Percentiles rank a stretch among this genome's conserved stretches.
Evolutionary conservation across 352 stramenopile genomes (phyloP).

Genomic region (Phytophthora nicotianae): DNA sequence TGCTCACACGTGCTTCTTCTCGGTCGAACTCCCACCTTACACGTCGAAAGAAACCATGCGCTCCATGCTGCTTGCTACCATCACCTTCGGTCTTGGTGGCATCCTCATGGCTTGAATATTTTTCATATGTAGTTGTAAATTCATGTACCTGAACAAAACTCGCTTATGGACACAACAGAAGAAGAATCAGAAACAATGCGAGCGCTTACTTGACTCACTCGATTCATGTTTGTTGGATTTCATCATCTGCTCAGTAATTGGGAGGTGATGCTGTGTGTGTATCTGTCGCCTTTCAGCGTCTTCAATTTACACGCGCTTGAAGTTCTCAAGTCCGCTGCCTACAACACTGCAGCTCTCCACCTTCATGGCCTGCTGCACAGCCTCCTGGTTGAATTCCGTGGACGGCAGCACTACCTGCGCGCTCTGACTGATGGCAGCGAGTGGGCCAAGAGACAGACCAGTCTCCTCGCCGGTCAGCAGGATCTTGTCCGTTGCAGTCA

Average conservation of each 20-base stretch:
- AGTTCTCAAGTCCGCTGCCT: constrained; percentile 73
- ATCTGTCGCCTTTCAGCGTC: constrained; percentile 12
- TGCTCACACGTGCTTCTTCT: constrained; percentile 97
- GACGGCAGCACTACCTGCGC: constrained; percentile 83
- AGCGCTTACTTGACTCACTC: constrained; percentile 36
- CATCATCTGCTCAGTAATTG: constrained; percentile 27
- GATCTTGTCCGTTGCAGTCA: constrained; percentile 85
- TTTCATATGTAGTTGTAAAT: constrained; percentile 3
- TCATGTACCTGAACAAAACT: constrained; percentile 1
- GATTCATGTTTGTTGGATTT: constrained; percentile 37
- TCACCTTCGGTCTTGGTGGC: constrained; percentile 93
- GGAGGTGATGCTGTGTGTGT: constrained; percentile 14
- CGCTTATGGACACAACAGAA: constrained; percentile 1
- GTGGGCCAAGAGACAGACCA: constrained; percentile 68
- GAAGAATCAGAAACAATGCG: constrained; percentile 14
- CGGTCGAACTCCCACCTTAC: constrained; percentile 94
- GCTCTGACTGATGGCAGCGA: constrained; percentile 77
- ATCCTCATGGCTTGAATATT: constrained; percentile 83
- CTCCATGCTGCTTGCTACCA: constrained; percentile 92
- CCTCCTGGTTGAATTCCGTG: constrained; percentile 66
- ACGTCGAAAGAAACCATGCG: constrained; percentile 91
- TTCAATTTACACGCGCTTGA: constrained; percentile 81
- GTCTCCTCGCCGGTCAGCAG: constrained; percentile 72
- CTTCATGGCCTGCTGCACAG: constrained; percentile 77
- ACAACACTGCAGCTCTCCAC: constrained; percentile 81